phyloP scores from a whole-genome alignment of 2,329 filamentous ascomycete species.

The Phialemonium atrogriseum region DNA sequence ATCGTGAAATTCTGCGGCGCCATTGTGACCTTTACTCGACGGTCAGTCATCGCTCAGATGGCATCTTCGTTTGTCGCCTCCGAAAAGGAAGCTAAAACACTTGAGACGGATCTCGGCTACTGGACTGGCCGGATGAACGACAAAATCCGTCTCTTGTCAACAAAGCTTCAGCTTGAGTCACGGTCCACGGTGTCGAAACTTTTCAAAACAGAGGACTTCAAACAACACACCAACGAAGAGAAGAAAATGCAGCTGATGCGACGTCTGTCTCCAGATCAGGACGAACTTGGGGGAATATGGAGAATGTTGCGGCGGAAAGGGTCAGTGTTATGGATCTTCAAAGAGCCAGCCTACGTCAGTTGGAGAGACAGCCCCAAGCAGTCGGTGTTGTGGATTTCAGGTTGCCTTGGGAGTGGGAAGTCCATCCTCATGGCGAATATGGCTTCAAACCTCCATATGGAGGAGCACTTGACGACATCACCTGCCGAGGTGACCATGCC shows the following conservation, averaged over 20 bases:
- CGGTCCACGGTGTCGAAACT: no score
- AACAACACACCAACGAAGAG: no score
- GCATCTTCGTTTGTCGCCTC: constrained; percentile 2
- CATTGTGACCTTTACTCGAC: constrained; percentile 1
- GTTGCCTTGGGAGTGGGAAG: constrained; percentile 6
- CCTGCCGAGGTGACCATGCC: not conserved
- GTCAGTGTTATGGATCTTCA: constrained; percentile 6
- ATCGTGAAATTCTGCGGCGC: constrained; percentile 1
- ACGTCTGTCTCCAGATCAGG: constrained; percentile 6
- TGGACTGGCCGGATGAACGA: no score
- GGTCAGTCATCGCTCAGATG: not conserved
- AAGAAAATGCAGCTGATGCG: no score
- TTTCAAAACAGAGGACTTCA: not conserved
- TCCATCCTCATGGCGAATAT: constrained; percentile 5
- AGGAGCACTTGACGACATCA: not conserved
- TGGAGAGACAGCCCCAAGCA: constrained; percentile 1
- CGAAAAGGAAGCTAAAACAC: constrained; percentile 5
- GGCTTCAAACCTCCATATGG: not conserved
- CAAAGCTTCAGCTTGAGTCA: no score
- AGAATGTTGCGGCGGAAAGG: constrained; percentile 9
- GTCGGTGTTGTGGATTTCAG: constrained; percentile 2
- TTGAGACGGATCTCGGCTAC: constrained; percentile 1
- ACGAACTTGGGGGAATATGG: constrained; percentile 5
- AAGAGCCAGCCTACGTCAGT: not conserved
- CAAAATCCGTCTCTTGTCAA: no score